Base-by-base conservation (phyloP, 495 filamentous ascomycete species). In the Parathielavia appendiculata region DNA sequence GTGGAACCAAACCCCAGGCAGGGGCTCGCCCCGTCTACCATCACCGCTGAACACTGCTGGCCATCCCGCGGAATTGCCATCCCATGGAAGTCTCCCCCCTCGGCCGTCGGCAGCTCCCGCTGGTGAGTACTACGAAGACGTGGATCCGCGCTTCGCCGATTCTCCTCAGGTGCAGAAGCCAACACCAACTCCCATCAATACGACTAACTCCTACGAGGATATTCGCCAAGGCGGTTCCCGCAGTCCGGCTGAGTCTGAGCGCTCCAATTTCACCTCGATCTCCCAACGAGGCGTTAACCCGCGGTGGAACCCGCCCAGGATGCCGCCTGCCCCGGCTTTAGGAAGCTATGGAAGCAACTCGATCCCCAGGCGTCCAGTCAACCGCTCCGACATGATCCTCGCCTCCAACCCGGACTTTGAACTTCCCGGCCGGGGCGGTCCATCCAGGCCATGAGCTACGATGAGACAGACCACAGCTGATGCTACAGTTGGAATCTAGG, bases 221-320 rank as follows among this genome's bases (percentile, higher is more conserved):
- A 65, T 87, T 34, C 80, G 79, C 58, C 79, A 83, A 58, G 79
- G 83, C 59, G 87, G 85, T 46, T 76, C 86, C 36, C 79, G 88
- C 63, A 89, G 83, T 68, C 90, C 89, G 53, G 83, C 89, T 47
- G 82, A 86, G 62, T 89, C 85, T 58, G 89, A 92, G 59, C 76
- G 81, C 34, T 89, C 85, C 56, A 85, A 86, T 57, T 95, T 92
- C 75, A 95, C 91, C 13, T 90, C 86, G 23, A 84, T 96, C 41
- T 89, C 85, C 0, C 88, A 95, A 73, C 80, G 91, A 26, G 85
- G 86, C n/a, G 72, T 93, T 19, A 96, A 96, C 68, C 91, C 91
- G 5, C 83, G 84, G 35, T 96, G 91, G 91, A 71, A 88, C 73
- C 66, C 71, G 2, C 70, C 71, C 40, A 66, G 2, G 26, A 30